Evolutionary conservation across 164 flowering plant genomes (phyloP).

Genomic region (Stephania yunnanensis): DNA sequence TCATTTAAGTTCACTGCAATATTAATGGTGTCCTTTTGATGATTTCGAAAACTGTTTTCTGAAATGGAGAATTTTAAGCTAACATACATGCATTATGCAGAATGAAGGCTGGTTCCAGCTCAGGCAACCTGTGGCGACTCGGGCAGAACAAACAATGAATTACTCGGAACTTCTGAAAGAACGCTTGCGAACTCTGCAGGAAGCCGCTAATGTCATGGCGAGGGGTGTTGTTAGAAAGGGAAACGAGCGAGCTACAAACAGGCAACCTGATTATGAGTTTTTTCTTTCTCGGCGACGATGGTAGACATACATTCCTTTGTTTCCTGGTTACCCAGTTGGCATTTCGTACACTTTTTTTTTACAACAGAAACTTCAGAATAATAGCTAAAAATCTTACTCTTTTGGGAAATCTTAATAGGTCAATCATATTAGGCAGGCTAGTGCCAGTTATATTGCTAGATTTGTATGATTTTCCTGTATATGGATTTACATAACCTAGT

Average conservation of each 20-base stretch:
- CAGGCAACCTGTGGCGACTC: slow-evolving; percentile 17
- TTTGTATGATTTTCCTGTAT: slow-evolving; percentile 17
- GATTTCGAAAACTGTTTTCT: not conserved
- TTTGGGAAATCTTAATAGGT: not conserved
- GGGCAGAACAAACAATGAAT: slow-evolving; percentile 10
- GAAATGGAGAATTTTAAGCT: not conserved
- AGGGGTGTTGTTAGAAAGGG: slow-evolving; percentile 46
- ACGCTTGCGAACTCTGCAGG: slow-evolving; percentile 49
- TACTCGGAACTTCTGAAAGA: slow-evolving; percentile 35
- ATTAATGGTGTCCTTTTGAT: too few relatives aligned
- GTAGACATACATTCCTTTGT: not conserved
- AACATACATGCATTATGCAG: slow-evolving; percentile 24
- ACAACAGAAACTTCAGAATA: slow-evolving; percentile 1
- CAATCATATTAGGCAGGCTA: not conserved
- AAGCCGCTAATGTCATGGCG: slow-evolving; percentile 51
- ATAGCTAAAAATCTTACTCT: not conserved
- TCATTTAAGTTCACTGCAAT: too few relatives aligned
- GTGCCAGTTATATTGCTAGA: not conserved
- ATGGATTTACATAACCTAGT: slow-evolving; percentile 2
- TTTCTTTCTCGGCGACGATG: slow-evolving; percentile 46
- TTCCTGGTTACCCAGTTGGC: slow-evolving; percentile 1
- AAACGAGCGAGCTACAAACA: slow-evolving; percentile 26
- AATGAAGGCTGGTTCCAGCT: slow-evolving; percentile 62
- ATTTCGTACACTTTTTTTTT: not conserved
- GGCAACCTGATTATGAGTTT: slow-evolving; percentile 66